phyloP scores from a whole-genome alignment of 2,329 filamentous ascomycete genomes.

The Pyrenophora tritici-repentis region DNA sequence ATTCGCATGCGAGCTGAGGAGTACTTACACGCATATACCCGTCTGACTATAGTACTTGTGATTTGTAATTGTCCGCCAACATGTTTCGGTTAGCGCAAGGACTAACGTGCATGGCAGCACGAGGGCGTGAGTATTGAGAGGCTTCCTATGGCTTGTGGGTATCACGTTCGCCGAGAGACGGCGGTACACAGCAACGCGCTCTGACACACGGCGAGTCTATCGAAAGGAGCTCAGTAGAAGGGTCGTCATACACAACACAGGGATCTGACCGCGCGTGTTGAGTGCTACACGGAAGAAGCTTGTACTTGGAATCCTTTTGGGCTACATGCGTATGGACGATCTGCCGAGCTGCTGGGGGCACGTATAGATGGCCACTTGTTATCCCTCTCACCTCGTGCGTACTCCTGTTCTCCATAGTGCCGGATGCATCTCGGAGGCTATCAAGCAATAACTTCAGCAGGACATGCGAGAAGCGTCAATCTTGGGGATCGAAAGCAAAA shows the following conservation, averaged over 20 bases:
- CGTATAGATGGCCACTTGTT: too few relatives aligned
- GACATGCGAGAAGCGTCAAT: too few relatives aligned
- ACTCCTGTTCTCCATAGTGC: too few relatives aligned
- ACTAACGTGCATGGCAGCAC: neutral
- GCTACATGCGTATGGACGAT: too few relatives aligned
- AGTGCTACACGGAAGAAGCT: neutral
- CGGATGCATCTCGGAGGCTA: too few relatives aligned
- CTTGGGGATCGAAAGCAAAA: too few relatives aligned
- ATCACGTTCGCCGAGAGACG: slow-evolving; percentile 2
- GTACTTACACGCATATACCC: too few relatives aligned
- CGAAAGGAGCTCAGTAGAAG: neutral
- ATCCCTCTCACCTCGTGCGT: too few relatives aligned
- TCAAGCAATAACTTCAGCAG: too few relatives aligned
- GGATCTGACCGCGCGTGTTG: neutral
- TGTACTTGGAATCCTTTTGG: neutral
- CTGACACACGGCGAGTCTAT: neutral
- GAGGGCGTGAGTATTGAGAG: slow-evolving; percentile 1
- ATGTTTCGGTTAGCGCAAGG: neutral
- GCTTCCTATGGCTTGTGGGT: slow-evolving; percentile 5
- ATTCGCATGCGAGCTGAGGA: too few relatives aligned
- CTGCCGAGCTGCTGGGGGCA: too few relatives aligned
- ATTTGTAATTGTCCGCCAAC: neutral
- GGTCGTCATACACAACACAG: neutral
- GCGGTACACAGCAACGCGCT: slow-evolving; percentile 1
- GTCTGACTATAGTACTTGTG: neutral